Conservation (phyloP, 1,139 yeast species). For the Diutina mesorugosa region DNA sequence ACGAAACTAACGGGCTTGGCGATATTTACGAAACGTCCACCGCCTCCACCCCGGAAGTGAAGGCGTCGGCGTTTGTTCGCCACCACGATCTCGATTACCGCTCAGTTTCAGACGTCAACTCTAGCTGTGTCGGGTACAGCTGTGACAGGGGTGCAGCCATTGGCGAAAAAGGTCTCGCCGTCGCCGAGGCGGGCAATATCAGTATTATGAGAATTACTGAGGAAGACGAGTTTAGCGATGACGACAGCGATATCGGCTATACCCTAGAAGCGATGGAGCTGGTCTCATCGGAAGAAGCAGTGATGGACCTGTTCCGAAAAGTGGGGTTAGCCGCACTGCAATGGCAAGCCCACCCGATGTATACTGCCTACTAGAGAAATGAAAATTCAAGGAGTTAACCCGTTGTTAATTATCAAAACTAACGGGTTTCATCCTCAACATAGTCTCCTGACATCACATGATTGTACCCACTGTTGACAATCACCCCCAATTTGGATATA, state of each 20-base stretch:
- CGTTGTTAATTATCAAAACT: not conserved
- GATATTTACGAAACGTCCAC: too few relatives aligned
- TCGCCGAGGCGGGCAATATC: not conserved
- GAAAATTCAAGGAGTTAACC: not conserved
- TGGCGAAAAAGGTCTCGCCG: not conserved
- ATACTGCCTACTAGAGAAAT: not conserved
- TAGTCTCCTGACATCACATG: too few relatives aligned
- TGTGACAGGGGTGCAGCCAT: not conserved
- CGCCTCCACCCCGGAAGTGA: too few relatives aligned
- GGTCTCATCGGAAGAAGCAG: not conserved
- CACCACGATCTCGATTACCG: too few relatives aligned
- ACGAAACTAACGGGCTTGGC: not conserved
- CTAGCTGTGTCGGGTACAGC: too few relatives aligned
- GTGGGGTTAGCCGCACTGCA: not conserved
- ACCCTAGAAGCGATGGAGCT: not conserved
- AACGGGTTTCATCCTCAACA: not conserved
- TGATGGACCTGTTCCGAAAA: not conserved
- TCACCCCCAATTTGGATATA: too few relatives aligned
- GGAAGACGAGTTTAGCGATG: too few relatives aligned
- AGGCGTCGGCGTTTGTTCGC: too few relatives aligned
- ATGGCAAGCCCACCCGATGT: not conserved
- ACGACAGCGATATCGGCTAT: not conserved
- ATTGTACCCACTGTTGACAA: too few relatives aligned
- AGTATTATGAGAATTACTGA: not conserved
- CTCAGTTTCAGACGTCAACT: too few relatives aligned